phyloP scores from a whole-genome alignment of 176 grass and related monocot genomes.

The Zizania latifolia region DNA sequence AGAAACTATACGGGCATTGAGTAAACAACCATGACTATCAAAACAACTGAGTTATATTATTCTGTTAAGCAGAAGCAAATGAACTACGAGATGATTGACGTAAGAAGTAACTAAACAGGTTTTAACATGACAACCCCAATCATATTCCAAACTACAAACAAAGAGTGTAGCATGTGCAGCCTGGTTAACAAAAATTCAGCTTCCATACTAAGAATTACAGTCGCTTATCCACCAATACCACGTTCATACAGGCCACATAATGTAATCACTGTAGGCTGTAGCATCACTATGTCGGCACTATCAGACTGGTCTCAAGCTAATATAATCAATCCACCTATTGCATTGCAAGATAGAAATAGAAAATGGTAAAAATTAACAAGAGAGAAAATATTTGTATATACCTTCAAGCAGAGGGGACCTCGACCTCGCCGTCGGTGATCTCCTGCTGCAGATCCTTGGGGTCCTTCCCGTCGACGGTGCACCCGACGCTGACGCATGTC shows the following conservation, averaged over 20 bases:
- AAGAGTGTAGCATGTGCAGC: no score
- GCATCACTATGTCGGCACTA: background rate
- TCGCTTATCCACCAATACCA: no score
- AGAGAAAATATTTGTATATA: background rate
- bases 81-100: background rate
- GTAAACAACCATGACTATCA: background rate
- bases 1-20: background rate
- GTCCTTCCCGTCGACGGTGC: slow-evolving; percentile 81
- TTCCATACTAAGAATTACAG: no score
- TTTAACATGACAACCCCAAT: background rate
- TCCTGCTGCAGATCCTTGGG: slow-evolving; percentile 78
- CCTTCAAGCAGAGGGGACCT: slow-evolving; percentile 54
- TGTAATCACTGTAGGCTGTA: no score
- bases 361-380: background rate
- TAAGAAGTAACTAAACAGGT: no score
- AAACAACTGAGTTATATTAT: background rate
- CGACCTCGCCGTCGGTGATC: slow-evolving; percentile 74
- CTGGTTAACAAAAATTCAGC: no score
- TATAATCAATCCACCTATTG: background rate
- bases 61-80: background rate
- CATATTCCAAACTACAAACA: no score
- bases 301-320: background rate
- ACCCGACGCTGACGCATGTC: slow-evolving; percentile 79
- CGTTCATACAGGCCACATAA: no score
- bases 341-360: background rate